Percentiles rank a stretch among this genome's conserved stretches.
Conservation (phyloP, 306 rosid species). For the Cucumis melo region DNA sequence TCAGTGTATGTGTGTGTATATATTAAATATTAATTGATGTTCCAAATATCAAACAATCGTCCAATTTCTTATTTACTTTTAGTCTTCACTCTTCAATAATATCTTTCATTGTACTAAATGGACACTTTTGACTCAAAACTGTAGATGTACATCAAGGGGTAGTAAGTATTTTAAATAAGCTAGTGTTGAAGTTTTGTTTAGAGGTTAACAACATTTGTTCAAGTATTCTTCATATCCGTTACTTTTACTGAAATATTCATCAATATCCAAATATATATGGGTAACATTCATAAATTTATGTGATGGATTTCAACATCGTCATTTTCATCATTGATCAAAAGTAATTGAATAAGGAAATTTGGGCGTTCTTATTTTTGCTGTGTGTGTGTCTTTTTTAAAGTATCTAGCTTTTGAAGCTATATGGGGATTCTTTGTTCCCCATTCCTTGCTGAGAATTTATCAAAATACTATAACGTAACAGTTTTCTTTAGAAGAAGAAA, state of each 20-base stretch:
- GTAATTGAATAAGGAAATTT: background rate
- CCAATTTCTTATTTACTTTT: background rate
- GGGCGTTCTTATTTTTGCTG: background rate
- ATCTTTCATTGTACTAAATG: background rate
- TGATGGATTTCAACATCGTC: background rate
- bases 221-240: background rate
- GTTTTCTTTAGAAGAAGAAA: background rate
- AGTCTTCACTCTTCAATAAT: background rate
- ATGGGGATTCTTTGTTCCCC: background rate
- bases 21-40: background rate
- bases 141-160: background rate
- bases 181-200: background rate
- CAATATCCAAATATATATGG: background rate
- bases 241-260: background rate
- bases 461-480: background rate
- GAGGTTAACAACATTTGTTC: background rate
- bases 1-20: no score
- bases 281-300: background rate
- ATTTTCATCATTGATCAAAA: background rate
- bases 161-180: background rate
- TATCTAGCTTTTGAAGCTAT: background rate
- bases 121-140: background rate
- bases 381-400: background rate
- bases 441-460: background rate
- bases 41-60: background rate